Percentiles rank a stretch among this genome's conserved stretches.
These are phyloP conservation scores for Fusarium sp. DNA, from an alignment of 2,329 filamentous ascomycete genomes.

Conservation along the genomic window DNA sequence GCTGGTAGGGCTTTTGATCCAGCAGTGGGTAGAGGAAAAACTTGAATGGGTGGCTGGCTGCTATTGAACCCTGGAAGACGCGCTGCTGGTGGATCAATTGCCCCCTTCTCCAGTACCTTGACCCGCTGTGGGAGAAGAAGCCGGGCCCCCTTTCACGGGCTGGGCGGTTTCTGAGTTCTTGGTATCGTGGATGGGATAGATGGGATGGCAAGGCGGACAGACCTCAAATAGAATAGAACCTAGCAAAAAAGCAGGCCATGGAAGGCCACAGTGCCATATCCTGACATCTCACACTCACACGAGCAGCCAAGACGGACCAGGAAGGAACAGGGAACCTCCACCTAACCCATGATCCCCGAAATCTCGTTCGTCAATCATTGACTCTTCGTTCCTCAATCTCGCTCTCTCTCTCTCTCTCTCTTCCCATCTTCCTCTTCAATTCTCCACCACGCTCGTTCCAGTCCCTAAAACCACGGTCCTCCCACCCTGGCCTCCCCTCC, in stretches of 20 bases:
- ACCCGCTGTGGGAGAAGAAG: conserved; percentile 32
- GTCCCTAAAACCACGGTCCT: conserved; percentile 46
- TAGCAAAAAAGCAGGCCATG: conserved; percentile 13
- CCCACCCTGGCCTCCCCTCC: conserved; percentile 35
- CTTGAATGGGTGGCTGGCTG: conserved; percentile 20
- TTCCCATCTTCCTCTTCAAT: conserved; percentile 37
- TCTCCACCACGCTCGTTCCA: conserved; percentile 48
- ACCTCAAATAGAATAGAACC: conserved; percentile 30
- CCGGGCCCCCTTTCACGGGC: conserved; percentile 28
- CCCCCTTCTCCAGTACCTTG: conserved; percentile 43
- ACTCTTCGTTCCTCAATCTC: conserved; percentile 35
- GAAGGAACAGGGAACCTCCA: conserved; percentile 41
- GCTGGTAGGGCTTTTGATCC: conserved; percentile 41
- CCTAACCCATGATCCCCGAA: conserved; percentile 42
- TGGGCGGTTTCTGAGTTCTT: conserved; percentile 25
- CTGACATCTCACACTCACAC: conserved; percentile 25
- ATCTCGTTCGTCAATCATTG: conserved; percentile 43
- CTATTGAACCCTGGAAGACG: conserved; percentile 7
- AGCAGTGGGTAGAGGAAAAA: conserved; percentile 16
- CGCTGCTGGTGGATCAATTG: conserved; percentile 36
- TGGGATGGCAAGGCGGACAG: conserved; percentile 31
- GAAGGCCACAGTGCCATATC: conserved; percentile 32
- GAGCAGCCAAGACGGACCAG: conserved; percentile 29
- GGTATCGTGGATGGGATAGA: conserved; percentile 22
- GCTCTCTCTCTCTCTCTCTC: conserved; percentile 11